phyloP scores from a whole-genome alignment of 176 grass and related monocot genomes.

The Panicum miliaceum region DNA sequence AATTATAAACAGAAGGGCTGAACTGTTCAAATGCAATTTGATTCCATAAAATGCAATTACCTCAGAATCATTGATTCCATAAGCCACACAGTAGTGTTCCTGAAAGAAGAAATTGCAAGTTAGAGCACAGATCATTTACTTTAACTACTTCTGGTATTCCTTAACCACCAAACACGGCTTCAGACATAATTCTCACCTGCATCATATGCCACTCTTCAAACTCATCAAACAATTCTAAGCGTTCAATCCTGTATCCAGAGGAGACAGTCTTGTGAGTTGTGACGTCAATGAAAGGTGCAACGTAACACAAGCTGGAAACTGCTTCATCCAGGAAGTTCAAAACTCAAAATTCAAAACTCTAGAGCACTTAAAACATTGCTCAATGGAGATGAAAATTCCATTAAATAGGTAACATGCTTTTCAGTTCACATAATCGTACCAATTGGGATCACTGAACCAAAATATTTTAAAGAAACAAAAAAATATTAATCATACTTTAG shows the following conservation, averaged over 20 bases:
- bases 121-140: not conserved
- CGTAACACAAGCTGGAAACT: not conserved
- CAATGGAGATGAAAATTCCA: not conserved
- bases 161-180: not conserved
- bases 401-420: conserved; percentile 13
- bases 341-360: conserved; percentile 23
- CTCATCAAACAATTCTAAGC: conserved; percentile 92
- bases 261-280: conserved; percentile 4
- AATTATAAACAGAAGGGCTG: not conserved
- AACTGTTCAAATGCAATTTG: no score
- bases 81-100: conserved; percentile 96
- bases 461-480: conserved; percentile 30
- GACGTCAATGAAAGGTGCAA: not conserved
- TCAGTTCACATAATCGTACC: conserved; percentile 20
- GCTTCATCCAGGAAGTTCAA: not conserved
- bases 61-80: conserved; percentile 79
- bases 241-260: conserved; percentile 73
- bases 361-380: not conserved
- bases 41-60: conserved; percentile 26
- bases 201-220: conserved; percentile 99
- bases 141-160: not conserved
- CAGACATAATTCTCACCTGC: conserved; percentile 59
- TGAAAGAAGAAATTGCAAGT: conserved; percentile 44
- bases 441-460: conserved; percentile 5
- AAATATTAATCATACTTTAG: not conserved